Evolutionary conservation across 2,329 filamentous ascomycete species (phyloP).

Genomic region (Fusarium albidum): DNA sequence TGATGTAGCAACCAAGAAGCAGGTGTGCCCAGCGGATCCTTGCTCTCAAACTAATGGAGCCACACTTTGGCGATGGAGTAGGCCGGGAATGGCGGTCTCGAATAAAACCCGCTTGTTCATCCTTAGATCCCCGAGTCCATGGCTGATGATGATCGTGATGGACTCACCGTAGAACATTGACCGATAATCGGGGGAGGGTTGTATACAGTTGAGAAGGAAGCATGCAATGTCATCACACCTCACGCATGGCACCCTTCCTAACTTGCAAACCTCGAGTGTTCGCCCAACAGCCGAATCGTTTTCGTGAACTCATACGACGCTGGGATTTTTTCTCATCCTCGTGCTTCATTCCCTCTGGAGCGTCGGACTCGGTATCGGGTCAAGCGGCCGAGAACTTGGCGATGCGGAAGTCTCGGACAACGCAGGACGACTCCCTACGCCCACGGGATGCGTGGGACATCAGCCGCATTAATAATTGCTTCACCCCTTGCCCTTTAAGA

Average conservation of each 20-base stretch:
- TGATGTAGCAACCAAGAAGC: not conserved
- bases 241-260: not conserved
- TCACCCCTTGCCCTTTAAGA: not conserved
- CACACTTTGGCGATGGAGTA: not conserved
- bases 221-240: slow-evolving; percentile 7
- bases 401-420: slow-evolving; percentile 16
- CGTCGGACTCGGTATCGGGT: too few species aligned
- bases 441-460: not conserved
- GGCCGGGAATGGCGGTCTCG: not conserved
- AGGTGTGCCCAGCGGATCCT: not conserved
- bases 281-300: not conserved
- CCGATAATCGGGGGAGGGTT: not conserved
- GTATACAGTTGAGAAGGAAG: not conserved
- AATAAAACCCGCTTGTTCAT: not conserved
- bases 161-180: not conserved
- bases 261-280: too few species aligned
- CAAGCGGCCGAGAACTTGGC: too few species aligned
- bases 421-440: too few species aligned
- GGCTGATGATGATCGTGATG: not conserved
- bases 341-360: too few species aligned
- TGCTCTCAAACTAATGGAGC: not conserved
- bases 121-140: not conserved
- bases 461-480: slow-evolving; percentile 13
- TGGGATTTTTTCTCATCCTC: not conserved
- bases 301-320: not conserved